phyloP scores from a whole-genome alignment of 805 yeast species.

The Candida silvatica region DNA sequence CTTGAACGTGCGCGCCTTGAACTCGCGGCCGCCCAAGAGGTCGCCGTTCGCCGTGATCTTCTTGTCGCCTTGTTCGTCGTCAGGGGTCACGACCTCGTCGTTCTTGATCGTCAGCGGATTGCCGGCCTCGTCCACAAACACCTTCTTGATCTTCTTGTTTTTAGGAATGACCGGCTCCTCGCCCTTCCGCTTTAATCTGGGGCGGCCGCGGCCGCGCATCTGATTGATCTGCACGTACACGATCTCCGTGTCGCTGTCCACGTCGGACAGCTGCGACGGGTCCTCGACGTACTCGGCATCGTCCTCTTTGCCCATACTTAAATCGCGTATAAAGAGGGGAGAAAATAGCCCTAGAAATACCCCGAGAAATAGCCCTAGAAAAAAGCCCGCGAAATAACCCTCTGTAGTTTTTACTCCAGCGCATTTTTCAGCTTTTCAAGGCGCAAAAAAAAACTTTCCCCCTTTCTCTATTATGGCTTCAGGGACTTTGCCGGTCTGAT shows the following conservation, averaged over 20 bases:
- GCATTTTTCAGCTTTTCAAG: no score
- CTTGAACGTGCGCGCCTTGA: conserved; percentile 61
- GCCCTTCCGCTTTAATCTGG: conserved; percentile 17
- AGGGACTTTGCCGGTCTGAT: conserved; percentile 4
- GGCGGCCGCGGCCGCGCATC: conserved; percentile 24
- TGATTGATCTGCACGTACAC: conserved; percentile 8
- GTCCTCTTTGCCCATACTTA: conserved; percentile 15
- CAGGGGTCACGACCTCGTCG: conserved; percentile 73
- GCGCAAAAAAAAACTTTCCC: not conserved
- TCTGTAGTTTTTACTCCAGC: no score
- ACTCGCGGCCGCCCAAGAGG: conserved; percentile 64
- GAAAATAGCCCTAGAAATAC: conserved; percentile 18
- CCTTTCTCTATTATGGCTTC: conserved; percentile 5
- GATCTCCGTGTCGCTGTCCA: conserved; percentile 11
- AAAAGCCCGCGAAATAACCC: no score
- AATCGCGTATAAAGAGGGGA: no score
- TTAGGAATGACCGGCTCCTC: conserved; percentile 16
- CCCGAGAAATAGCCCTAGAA: no score
- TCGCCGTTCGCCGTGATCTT: conserved; percentile 66
- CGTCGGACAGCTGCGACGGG: conserved; percentile 9
- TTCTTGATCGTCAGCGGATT: conserved; percentile 52
- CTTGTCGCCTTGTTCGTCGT: conserved; percentile 69
- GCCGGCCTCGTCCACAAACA: conserved; percentile 52
- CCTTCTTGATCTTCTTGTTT: conserved; percentile 22
- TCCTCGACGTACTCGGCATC: conserved; percentile 18